Base-by-base conservation (phyloP, 805 yeast genomes). In the Nakazawaea laoshanensis region DNA sequence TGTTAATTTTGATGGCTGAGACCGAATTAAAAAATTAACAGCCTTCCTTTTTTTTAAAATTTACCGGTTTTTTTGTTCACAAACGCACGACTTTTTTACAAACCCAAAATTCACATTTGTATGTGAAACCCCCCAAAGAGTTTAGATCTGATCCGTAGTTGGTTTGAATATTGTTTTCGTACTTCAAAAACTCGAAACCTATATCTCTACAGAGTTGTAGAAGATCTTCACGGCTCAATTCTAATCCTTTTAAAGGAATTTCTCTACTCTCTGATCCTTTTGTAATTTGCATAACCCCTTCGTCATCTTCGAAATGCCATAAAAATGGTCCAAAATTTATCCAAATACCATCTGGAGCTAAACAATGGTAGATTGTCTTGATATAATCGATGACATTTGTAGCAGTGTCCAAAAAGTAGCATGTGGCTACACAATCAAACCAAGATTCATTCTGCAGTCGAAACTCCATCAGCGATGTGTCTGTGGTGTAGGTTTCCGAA, bases 21-120 rank as follows among this genome's bases (percentile, higher is more conserved):
- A n/a, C n/a, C n/a, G 10, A 20, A 20, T 10, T 20, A 7, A 7
- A 20, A 20, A 10, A 20, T 20, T 7, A 10, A 20, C 10, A 7
- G 22, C 22, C 22, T 10, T 20, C 22, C 10, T 20, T 10, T 20
- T 10, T 20, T 10, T 10, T 20, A n/a, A n/a, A n/a, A n/a, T n/a
- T n/a, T n/a, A n/a, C n/a, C n/a, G n/a, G n/a, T n/a, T n/a, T n/a
- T n/a, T n/a, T n/a, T n/a, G n/a, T n/a, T n/a, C n/a, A n/a, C n/a
- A n/a, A n/a, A n/a, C n/a, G n/a, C n/a, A n/a, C n/a, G n/a, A n/a
- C n/a, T n/a, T n/a, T 67, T 24, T 42, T 49, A 36, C 79, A 77
- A 2, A 78, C 72, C 87, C 87, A 81, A 45, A 57, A 81, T 38
- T 77, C 82, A 45, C 87, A 77, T 16, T 68, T 57, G 45, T 78